These are phyloP conservation scores for Talaromyces borbonicus DNA, from an alignment of 495 filamentous ascomycete genomes.

Conservation along the genomic window DNA sequence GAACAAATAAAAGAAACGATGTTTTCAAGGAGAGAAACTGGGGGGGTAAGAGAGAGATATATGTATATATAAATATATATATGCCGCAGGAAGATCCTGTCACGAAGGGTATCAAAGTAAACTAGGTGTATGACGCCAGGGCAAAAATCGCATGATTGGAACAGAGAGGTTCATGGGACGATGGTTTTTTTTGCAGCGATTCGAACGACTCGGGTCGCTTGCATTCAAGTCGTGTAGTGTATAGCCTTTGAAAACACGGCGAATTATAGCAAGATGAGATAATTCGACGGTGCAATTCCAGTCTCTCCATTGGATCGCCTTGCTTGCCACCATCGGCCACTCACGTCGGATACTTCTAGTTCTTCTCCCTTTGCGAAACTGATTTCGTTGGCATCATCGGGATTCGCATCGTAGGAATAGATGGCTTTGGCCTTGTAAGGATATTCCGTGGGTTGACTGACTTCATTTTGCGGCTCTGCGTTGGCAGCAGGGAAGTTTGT, in stretches of 20 bases:
- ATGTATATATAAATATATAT: slow-evolving; percentile 6
- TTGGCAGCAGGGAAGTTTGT: slow-evolving; percentile 39
- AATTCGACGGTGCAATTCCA: slow-evolving; percentile 95
- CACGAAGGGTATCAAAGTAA: slow-evolving; percentile 41
- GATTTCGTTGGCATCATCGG: slow-evolving; percentile 96
- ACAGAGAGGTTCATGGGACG: slow-evolving; percentile 6
- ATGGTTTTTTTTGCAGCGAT: background rate
- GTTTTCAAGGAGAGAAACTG: no score
- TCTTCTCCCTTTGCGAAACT: slow-evolving; percentile 95
- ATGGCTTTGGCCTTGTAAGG: slow-evolving; percentile 96
- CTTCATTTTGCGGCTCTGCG: slow-evolving; percentile 43
- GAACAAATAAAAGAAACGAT: background rate
- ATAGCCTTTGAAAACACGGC: slow-evolving; percentile 14
- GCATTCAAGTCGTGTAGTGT: no score
- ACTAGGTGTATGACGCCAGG: slow-evolving; percentile 23
- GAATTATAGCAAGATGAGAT: slow-evolving; percentile 85
- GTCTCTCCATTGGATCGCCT: slow-evolving; percentile 86
- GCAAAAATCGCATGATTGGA: slow-evolving; percentile 19
- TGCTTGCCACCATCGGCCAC: slow-evolving; percentile 97
- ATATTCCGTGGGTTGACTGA: slow-evolving; percentile 80
- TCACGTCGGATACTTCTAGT: slow-evolving; percentile 93
- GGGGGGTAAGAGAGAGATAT: no score
- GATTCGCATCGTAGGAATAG: slow-evolving; percentile 97
- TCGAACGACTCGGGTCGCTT: slow-evolving; percentile 9
- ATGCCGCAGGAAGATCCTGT: slow-evolving; percentile 30